Percentiles rank a stretch among this genome's conserved stretches.
These are phyloP conservation scores for Hymenoscyphus occultus DNA, from an alignment of 2,329 filamentous ascomycete genomes.

Conservation along the genomic window DNA sequence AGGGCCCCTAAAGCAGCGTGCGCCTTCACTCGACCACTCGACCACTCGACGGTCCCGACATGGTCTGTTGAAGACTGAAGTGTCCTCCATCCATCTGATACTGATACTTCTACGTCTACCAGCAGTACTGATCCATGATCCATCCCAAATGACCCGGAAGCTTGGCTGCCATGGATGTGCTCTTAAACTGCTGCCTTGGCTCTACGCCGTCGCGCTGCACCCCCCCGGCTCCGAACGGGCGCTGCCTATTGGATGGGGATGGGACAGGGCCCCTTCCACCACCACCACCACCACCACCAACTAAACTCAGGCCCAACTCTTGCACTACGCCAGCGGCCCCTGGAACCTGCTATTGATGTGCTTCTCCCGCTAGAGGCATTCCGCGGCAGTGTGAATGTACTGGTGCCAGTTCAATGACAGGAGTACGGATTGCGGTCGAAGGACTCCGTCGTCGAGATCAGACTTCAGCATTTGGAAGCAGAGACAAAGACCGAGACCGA, in stretches of 20 bases:
- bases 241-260: not conserved
- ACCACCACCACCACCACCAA: not conserved
- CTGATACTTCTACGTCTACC: not conserved
- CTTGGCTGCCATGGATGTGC: not conserved
- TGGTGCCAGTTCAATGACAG: slow-evolving; percentile 16
- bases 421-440: not conserved
- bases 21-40: not conserved
- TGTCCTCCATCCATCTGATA: too few relatives aligned
- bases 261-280: not conserved
- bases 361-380: not conserved
- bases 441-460: too few relatives aligned
- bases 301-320: not conserved
- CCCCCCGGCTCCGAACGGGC: not conserved
- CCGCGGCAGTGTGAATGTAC: not conserved
- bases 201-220: not conserved
- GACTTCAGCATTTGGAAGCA: too few relatives aligned
- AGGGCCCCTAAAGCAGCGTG: not conserved
- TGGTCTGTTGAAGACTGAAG: too few relatives aligned
- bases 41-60: too few relatives aligned
- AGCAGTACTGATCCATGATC: not conserved
- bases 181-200: slow-evolving; percentile 1
- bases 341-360: slow-evolving; percentile 2
- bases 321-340: slow-evolving; percentile 12
- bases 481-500: too few relatives aligned
- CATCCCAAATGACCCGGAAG: slow-evolving; percentile 4